These are phyloP conservation scores for Ceratocystis albifundus DNA, from an alignment of 2,329 filamentous ascomycete species.

Conservation along the genomic window DNA sequence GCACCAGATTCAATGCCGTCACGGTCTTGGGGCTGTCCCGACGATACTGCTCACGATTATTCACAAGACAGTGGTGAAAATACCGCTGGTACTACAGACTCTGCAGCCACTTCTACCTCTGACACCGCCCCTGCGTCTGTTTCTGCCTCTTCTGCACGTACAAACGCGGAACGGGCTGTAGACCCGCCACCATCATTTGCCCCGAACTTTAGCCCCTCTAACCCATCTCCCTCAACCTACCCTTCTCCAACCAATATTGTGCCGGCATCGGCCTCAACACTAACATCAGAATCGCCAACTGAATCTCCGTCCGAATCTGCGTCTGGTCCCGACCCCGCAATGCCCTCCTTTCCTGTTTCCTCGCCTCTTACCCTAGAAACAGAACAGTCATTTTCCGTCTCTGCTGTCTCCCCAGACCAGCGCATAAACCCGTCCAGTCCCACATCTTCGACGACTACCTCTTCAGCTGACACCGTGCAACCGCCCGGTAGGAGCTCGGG, in stretches of 20 bases:
- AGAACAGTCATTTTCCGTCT: not conserved
- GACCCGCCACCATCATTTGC: not conserved
- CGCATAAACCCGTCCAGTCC: not conserved
- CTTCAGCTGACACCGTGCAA: not conserved
- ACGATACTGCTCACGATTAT: slow-evolving; percentile 12
- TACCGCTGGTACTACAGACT: not conserved
- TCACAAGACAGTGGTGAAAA: not conserved
- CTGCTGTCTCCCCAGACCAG: not conserved
- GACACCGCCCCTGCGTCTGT: not conserved
- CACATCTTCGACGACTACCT: not conserved
- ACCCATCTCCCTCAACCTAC: not conserved
- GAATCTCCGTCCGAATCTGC: not conserved
- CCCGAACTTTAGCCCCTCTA: not conserved
- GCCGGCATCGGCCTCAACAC: not conserved
- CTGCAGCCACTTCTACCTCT: not conserved
- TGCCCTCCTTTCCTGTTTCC: not conserved
- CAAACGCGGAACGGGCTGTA: not conserved
- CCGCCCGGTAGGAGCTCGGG: not conserved
- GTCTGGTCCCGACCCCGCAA: not conserved
- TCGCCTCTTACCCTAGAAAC: not conserved
- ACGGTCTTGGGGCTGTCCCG: slow-evolving; percentile 13
- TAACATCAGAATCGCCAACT: not conserved
- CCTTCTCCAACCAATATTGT: not conserved
- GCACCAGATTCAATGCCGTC: not conserved
- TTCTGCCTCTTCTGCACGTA: not conserved